phyloP scores from a whole-genome alignment of 768 basidiomycete species.

The Rhodotorula diobovata region DNA sequence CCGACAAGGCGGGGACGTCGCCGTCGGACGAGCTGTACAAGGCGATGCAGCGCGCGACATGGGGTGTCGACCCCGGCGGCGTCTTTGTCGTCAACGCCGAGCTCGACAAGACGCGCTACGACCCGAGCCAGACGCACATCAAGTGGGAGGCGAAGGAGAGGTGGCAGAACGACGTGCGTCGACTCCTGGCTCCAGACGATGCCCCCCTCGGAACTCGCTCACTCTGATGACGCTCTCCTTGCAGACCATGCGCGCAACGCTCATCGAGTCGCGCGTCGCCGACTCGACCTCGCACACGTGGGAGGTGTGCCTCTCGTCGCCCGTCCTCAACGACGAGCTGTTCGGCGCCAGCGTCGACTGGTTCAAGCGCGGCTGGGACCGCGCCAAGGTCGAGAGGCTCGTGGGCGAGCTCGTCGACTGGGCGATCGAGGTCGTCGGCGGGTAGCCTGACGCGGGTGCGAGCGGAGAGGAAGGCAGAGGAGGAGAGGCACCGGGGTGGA shows the following conservation, averaged over 20 bases:
- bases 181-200: too few relatives aligned
- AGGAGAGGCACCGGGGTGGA: too few relatives aligned
- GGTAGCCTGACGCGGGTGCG: too few relatives aligned
- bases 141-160: slow-evolving; percentile 9
- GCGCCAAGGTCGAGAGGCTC: background rate
- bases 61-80: slow-evolving; percentile 17
- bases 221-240: background rate
- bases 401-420: slow-evolving; percentile 4
- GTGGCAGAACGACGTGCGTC: slow-evolving; percentile 24
- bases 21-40: slow-evolving; percentile 26
- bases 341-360: slow-evolving; percentile 6
- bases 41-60: slow-evolving; percentile 20
- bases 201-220: too few relatives aligned
- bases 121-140: slow-evolving; percentile 14
- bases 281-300: background rate
- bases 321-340: background rate
- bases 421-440: slow-evolving; percentile 1
- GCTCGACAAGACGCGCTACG: slow-evolving; percentile 20
- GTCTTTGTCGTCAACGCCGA: slow-evolving; percentile 19
- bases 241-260: slow-evolving; percentile 1
- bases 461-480: too few relatives aligned
- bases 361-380: slow-evolving; percentile 4
- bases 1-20: slow-evolving; percentile 33
- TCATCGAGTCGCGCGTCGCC: slow-evolving; percentile 13
- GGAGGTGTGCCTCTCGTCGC: slow-evolving; percentile 7